Conservation (phyloP, 495 filamentous ascomycete species). For the Rostrohypoxylon terebratum region DNA sequence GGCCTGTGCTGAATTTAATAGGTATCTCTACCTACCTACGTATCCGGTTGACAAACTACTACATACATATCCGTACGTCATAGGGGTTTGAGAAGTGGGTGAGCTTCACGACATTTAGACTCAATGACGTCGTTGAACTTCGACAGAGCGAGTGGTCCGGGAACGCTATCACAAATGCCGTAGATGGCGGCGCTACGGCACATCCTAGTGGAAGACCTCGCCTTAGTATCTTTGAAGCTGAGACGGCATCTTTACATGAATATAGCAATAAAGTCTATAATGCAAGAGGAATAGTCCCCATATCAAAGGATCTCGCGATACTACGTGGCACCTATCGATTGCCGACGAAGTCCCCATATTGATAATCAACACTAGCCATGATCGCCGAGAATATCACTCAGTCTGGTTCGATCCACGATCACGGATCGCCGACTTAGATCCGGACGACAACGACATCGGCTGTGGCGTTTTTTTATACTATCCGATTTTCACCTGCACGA, state of each 20-base stretch:
- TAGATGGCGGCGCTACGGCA: not conserved
- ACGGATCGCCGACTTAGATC: slow-evolving; percentile 1
- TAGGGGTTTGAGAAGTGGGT: not conserved
- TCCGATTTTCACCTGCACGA: not conserved
- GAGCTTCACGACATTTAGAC: not conserved
- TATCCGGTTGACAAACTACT: not conserved
- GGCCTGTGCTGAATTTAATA: not conserved
- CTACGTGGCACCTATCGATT: slow-evolving; percentile 7
- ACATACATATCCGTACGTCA: not conserved
- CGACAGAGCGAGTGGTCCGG: not conserved
- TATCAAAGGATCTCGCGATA: slow-evolving; percentile 12
- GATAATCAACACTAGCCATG: not conserved
- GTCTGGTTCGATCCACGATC: not conserved
- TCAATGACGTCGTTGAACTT: not conserved
- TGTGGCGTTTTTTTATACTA: slow-evolving; percentile 1
- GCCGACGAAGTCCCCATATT: not conserved
- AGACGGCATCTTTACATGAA: not conserved
- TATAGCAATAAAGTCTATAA: not conserved
- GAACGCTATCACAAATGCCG: not conserved
- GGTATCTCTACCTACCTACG: not conserved
- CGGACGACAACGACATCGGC: not conserved
- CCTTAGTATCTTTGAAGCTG: not conserved
- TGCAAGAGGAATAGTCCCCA: not conserved
- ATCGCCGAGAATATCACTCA: not conserved
- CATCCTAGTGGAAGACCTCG: not conserved